Evolutionary conservation across 169 alveolate species (phyloP), one percentile per base, ranked within the genome.

Genomic region (Eimeria maxima): DNA sequence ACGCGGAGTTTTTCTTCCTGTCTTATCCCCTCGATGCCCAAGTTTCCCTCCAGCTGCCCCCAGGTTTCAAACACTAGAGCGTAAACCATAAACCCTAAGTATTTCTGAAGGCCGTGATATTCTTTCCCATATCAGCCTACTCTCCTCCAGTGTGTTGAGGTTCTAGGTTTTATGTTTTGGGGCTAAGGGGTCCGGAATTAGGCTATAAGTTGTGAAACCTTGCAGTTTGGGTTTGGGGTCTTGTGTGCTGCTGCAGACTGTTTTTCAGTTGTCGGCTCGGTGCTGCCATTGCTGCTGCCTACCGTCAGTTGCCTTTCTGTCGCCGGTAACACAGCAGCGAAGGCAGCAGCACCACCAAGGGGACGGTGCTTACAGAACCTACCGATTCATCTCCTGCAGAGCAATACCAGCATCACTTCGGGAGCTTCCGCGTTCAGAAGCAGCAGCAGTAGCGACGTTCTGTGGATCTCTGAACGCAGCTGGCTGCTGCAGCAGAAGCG

Each of bases 321-420:
- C 29, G 24, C 69, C 27, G 91, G 91, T 27, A 33, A 27, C 65
- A 27, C 91, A 53, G 71, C 91, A 83, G 91, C 91, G 57, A 67
- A n/a, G n/a, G 55, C 57, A 83, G 91, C 74, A 60, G 91, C 91
- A 29, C 55, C 50, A 53, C 67, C 91, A 53, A 10, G 42, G 74
- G n/a, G 42, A 55, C 76, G 27, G 74, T 67, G 42, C 76, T 76
- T 11, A 57, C 91, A 55, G 53, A 53, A 50, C 60, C n/a, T 53
- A 16, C 71, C 91, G 55, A 83, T 50, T 33, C 74, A 67, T 27
- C 91, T 83, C 27, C 65, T 83, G 91, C 91, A 83, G 91, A 83
- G 91, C 91, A 53, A 33, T 50, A 50, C 74, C 50, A 27, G 55
- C 91, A 27, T n/a, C 29, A 27, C 55, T 53, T 33, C 91, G 4